Conservation (phyloP, 208 protist genomes). For the Porcisia hertigi region DNA sequence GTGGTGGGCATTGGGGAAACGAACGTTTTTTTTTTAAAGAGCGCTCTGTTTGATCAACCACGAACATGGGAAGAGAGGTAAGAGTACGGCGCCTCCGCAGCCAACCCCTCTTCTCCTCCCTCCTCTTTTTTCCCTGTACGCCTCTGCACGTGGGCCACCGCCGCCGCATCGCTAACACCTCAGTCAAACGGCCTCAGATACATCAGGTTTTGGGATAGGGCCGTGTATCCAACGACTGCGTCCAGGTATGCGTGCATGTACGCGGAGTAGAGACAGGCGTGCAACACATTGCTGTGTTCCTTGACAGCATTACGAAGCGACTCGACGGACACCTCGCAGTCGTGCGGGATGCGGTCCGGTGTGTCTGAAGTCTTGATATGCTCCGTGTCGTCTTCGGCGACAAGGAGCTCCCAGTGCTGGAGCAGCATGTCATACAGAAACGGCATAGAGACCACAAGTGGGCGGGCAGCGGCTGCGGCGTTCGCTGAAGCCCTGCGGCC, state of each 20-base stretch:
- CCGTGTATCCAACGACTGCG: slow-evolving; percentile 61
- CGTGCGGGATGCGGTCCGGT: neutral
- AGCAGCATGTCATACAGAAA: slow-evolving; percentile 32
- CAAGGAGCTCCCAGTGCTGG: slow-evolving; percentile 31
- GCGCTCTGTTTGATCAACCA: neutral
- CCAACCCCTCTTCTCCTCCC: neutral
- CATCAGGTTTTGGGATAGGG: slow-evolving; percentile 71
- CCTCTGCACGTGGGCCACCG: neutral
- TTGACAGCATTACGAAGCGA: slow-evolving; percentile 28
- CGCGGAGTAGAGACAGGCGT: slow-evolving; percentile 59
- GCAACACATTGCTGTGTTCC: slow-evolving; percentile 33
- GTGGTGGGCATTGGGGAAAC: neutral
- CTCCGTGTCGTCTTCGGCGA: slow-evolving; percentile 3
- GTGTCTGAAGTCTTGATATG: neutral
- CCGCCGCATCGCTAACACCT: neutral
- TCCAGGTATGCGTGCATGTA: slow-evolving; percentile 66
- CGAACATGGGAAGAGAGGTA: neutral
- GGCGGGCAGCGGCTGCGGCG: slow-evolving; percentile 10
- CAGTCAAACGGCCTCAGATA: slow-evolving; percentile 17
- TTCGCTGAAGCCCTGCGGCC: neutral
- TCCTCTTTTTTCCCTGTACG: neutral
- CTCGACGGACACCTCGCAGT: neutral
- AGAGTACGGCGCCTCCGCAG: neutral
- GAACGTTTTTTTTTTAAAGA: no score
- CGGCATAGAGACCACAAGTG: slow-evolving; percentile 12